Conservation (phyloP, 495 filamentous ascomycete genomes). For the Apiosordaria backusii region DNA sequence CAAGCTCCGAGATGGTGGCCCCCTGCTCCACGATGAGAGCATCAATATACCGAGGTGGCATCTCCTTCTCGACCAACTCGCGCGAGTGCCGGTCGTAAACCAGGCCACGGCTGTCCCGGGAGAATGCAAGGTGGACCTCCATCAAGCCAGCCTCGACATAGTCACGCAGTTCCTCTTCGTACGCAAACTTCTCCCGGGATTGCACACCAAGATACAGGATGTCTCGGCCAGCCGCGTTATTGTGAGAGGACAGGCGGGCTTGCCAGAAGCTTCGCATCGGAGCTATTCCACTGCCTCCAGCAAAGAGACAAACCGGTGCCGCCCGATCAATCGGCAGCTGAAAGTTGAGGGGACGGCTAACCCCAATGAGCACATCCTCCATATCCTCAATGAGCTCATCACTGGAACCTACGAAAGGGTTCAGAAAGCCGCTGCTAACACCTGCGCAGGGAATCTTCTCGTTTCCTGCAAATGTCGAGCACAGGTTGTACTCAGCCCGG, state of each 20-base stretch:
- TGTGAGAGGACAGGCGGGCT: constrained; percentile 35
- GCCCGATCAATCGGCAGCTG: constrained; percentile 45
- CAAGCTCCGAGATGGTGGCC: constrained; percentile 46
- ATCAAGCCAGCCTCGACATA: constrained; percentile 47
- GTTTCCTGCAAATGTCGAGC: constrained; percentile 37
- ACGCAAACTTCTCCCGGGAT: constrained; percentile 49
- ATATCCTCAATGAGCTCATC: constrained; percentile 34
- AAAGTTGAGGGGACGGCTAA: constrained; percentile 49
- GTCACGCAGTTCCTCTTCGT: constrained; percentile 47
- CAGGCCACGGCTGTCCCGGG: constrained; percentile 44
- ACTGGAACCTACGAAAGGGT: constrained; percentile 36
- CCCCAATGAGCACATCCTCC: constrained; percentile 44
- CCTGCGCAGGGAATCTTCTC: constrained; percentile 36
- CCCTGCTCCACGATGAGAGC: constrained; percentile 47
- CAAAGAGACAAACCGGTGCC: constrained; percentile 49
- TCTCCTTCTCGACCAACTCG: constrained; percentile 45
- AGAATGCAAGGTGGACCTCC: constrained; percentile 50
- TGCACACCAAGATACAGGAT: constrained; percentile 51
- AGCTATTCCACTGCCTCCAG: constrained; percentile 50
- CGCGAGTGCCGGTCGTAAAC: constrained; percentile 39
- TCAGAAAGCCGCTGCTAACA: constrained; percentile 49
- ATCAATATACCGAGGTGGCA: constrained; percentile 51
- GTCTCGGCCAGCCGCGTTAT: constrained; percentile 39
- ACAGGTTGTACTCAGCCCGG: constrained; percentile 46
- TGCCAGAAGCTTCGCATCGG: constrained; percentile 53